Conservation (phyloP, 1,139 yeast genomes). For the Hanseniaspora sp. region DNA sequence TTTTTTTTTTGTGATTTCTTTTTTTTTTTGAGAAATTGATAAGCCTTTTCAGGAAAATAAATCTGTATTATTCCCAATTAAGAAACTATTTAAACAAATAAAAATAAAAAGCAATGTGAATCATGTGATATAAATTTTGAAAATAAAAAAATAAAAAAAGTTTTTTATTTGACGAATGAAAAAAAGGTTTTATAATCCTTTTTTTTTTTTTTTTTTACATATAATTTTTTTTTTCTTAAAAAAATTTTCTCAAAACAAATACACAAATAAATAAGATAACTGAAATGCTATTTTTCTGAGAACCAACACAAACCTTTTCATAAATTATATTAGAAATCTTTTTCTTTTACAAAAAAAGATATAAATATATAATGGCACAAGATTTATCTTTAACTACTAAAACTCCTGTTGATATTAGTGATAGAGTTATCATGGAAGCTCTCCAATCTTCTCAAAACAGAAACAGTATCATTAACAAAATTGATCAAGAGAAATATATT, state of each 20-base stretch:
- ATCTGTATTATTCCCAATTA: too few species aligned
- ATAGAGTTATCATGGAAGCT: slow-evolving; percentile 56
- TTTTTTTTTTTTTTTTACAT: neutral
- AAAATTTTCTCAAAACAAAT: neutral
- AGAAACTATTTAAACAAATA: neutral
- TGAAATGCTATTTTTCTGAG: neutral
- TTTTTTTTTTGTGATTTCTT: too few species aligned
- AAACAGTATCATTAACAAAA: slow-evolving; percentile 69
- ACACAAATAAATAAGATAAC: too few species aligned
- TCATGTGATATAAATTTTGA: neutral
- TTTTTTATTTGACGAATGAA: neutral
- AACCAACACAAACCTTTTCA: neutral
- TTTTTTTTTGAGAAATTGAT: too few species aligned
- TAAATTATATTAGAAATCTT: too few species aligned
- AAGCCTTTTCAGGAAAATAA: too few species aligned
- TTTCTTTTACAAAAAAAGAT: too few species aligned
- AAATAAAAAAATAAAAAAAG: too few species aligned
- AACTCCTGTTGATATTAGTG: slow-evolving; percentile 66
- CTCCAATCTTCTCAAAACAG: slow-evolving; percentile 54
- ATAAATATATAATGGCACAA: slow-evolving; percentile 6
- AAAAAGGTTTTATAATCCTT: neutral
- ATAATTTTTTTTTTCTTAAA: neutral
- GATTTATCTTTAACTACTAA: slow-evolving; percentile 41
- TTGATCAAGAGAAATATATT: slow-evolving; percentile 63
- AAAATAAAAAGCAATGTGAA: neutral